These are phyloP conservation scores for Adenanthera pavonina DNA, from an alignment of 306 rosid species.

Conservation along the genomic window DNA sequence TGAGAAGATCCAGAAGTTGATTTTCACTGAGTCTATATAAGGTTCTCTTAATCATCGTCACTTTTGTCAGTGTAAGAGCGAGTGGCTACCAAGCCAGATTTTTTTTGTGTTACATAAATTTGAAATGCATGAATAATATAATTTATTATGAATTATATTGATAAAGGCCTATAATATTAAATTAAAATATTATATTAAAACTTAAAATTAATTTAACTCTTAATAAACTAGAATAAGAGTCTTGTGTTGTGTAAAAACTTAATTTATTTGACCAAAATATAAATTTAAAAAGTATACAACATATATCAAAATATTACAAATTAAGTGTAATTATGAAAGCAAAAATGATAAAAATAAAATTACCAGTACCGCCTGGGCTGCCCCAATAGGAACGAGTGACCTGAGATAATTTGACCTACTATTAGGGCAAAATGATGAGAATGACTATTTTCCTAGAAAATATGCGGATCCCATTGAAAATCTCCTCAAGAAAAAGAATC, in stretches of 20 bases:
- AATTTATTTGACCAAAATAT: neutral
- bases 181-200: neutral
- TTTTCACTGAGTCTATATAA: too few relatives aligned
- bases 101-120: too few relatives aligned
- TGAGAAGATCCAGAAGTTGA: too few relatives aligned
- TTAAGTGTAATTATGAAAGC: too few relatives aligned
- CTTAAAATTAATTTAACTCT: neutral
- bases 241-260: neutral
- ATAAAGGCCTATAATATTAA: neutral
- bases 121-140: too few relatives aligned
- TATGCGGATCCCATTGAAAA: neutral
- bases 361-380: neutral
- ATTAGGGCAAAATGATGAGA: neutral
- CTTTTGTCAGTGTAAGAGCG: too few relatives aligned
- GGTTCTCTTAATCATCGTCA: too few relatives aligned
- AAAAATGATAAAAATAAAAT: too few relatives aligned
- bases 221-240: neutral
- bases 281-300: too few relatives aligned
- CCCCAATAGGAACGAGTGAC: neutral
- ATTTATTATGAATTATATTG: too few relatives aligned
- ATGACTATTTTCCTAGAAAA: conserved; percentile 20
- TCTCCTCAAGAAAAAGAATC: neutral
- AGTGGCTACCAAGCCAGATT: too few relatives aligned
- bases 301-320: too few relatives aligned
- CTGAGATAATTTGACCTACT: neutral